phyloP scores from a whole-genome alignment of 495 filamentous ascomycete species.

The Polyplosphaeria fusca region DNA sequence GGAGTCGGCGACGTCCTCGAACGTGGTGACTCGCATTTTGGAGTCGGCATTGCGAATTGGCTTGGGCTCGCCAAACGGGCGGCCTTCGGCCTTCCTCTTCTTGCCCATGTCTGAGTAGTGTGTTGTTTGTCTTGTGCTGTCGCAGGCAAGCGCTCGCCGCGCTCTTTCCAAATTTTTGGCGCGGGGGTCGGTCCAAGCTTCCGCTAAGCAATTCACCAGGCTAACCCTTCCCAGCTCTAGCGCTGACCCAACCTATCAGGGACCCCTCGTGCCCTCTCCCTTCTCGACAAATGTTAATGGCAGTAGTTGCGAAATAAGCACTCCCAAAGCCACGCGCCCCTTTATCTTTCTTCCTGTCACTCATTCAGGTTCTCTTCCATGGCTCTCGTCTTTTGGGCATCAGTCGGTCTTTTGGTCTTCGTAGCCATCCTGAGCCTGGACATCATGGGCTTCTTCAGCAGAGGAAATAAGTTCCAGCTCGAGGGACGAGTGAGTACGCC shows the following conservation, averaged over 20 bases:
- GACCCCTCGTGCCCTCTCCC: neutral
- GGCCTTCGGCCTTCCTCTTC: slow-evolving; percentile 69
- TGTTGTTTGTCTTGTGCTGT: neutral
- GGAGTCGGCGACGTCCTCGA: slow-evolving; percentile 82
- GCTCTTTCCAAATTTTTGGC: slow-evolving; percentile 15
- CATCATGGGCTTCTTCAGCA: slow-evolving; percentile 65
- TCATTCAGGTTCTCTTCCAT: slow-evolving; percentile 16
- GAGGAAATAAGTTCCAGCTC: slow-evolving; percentile 75
- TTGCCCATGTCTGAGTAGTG: slow-evolving; percentile 58
- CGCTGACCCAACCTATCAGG: neutral
- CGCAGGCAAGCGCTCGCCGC: neutral
- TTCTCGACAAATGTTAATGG: neutral
- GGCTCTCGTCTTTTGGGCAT: slow-evolving; percentile 40
- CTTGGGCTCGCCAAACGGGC: slow-evolving; percentile 38
- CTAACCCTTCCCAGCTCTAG: neutral
- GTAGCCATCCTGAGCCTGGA: slow-evolving; percentile 39
- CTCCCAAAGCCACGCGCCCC: neutral
- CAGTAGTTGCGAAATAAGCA: too few relatives aligned
- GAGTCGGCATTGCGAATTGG: slow-evolving; percentile 50
- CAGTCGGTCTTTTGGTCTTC: slow-evolving; percentile 48
- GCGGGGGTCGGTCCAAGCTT: slow-evolving; percentile 14
- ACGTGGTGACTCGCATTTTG: slow-evolving; percentile 57
- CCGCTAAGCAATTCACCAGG: neutral
- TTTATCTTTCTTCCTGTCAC: slow-evolving; percentile 5
- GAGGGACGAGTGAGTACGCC: slow-evolving; percentile 62